Conservation (phyloP, 2,329 filamentous ascomycete species). For the Venturia effusa region DNA sequence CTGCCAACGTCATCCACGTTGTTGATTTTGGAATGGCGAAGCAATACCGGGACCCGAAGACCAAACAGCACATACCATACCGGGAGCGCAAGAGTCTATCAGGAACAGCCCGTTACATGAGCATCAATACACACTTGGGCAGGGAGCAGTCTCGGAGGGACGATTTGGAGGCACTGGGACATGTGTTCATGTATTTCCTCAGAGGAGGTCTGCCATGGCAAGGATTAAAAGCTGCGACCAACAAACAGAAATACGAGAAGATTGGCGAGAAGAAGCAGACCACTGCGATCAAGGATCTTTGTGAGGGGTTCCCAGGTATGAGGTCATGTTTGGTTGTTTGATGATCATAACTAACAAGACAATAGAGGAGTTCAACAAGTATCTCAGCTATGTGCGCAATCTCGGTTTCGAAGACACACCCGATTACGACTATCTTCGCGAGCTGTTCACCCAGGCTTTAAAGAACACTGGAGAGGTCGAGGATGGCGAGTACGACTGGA, state of each 20-base stretch:
- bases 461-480: slow-evolving; percentile 92
- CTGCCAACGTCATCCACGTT: slow-evolving; percentile 96
- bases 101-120: slow-evolving; percentile 96
- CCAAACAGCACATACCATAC: slow-evolving; percentile 97
- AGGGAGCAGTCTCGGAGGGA: slow-evolving; percentile 93
- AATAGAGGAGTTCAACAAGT: slow-evolving; percentile 92
- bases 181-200: slow-evolving; percentile 62
- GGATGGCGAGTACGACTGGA: slow-evolving; percentile 99
- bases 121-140: slow-evolving; percentile 96
- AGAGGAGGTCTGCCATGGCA: slow-evolving; percentile 57
- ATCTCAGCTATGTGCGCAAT: slow-evolving; percentile 93
- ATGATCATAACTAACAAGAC: slow-evolving; percentile 1
- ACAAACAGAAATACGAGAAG: slow-evolving; percentile 99
- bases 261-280: slow-evolving; percentile 99
- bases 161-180: slow-evolving; percentile 75
- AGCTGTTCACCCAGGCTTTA: slow-evolving; percentile 89
- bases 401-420: slow-evolving; percentile 97
- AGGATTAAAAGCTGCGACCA: slow-evolving; percentile 56
- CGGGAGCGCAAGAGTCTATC: slow-evolving; percentile 93
- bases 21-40: slow-evolving; percentile 99
- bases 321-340: slow-evolving; percentile 20
- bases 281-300: slow-evolving; percentile 90
- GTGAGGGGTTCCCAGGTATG: slow-evolving; percentile 77
- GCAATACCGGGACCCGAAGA: slow-evolving; percentile 97
- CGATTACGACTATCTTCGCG: slow-evolving; percentile 94